Percentiles rank a stretch among this genome's conserved stretches.
phyloP scores from a whole-genome alignment of 2,329 filamentous ascomycete genomes.

The Coniochaeta prunicola region DNA sequence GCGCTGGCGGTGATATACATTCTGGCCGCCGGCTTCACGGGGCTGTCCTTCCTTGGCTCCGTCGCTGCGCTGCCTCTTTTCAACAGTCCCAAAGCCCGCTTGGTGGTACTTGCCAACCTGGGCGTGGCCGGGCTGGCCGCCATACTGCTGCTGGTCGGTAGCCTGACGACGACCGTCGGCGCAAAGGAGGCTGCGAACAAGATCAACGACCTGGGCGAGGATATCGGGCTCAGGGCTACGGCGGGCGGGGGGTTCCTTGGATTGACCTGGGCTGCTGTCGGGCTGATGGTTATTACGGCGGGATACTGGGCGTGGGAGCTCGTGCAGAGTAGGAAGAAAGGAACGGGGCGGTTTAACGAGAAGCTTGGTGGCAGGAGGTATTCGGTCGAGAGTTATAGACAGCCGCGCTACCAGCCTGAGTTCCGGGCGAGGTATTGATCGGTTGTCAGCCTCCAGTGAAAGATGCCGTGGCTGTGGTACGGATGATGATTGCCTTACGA shows the following conservation, averaged over 20 bases:
- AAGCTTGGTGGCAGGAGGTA: background rate
- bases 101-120: conserved; percentile 27
- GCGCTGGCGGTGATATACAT: conserved; percentile 42
- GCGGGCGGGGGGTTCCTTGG: conserved; percentile 35
- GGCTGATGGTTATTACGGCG: conserved; percentile 30
- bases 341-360: background rate
- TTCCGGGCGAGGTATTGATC: background rate
- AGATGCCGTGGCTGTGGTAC: background rate
- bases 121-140: conserved; percentile 26
- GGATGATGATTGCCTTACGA: background rate
- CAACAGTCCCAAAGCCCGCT: background rate
- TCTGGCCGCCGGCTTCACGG: conserved; percentile 32
- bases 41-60: conserved; percentile 33
- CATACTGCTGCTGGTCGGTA: conserved; percentile 30
- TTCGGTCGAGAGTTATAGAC: background rate
- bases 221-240: conserved; percentile 35
- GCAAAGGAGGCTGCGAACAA: conserved; percentile 29
- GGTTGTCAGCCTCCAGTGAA: background rate
- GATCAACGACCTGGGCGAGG: conserved; percentile 35
- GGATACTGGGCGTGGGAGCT: conserved; percentile 34
- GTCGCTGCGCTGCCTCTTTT: background rate
- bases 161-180: conserved; percentile 34
- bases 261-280: conserved; percentile 40
- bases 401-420: background rate
- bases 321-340: conserved; percentile 20